Evolutionary conservation across 495 filamentous ascomycete species (phyloP).

Genomic region (Penicillium goetzii): DNA sequence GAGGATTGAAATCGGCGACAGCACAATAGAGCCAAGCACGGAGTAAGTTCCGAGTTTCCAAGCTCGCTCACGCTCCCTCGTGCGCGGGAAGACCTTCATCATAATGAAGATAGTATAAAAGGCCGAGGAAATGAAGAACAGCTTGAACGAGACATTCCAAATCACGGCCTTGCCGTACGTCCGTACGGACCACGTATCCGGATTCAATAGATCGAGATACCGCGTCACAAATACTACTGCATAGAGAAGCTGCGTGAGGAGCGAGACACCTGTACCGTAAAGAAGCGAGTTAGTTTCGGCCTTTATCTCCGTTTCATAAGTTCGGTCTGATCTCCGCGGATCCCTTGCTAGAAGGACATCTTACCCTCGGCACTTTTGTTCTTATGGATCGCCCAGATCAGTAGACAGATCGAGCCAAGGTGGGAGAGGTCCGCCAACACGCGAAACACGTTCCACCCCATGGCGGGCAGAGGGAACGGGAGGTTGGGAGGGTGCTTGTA

Average conservation of each 20-base stretch:
- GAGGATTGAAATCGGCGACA: constrained; percentile 67
- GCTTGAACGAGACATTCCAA: constrained; percentile 70
- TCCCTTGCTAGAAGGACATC: constrained; percentile 5
- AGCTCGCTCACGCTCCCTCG: constrained; percentile 83
- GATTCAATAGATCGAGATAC: constrained; percentile 79
- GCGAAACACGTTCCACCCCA: constrained; percentile 70
- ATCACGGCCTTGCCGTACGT: constrained; percentile 8
- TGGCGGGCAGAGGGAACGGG: constrained; percentile 18
- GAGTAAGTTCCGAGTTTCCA: constrained; percentile 81
- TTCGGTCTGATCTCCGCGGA: background rate
- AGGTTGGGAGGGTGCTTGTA: background rate
- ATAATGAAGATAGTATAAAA: constrained; percentile 87
- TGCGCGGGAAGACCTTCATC: constrained; percentile 83
- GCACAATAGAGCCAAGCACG: constrained; percentile 58
- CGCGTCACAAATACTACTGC: constrained; percentile 80
- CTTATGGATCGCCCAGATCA: constrained; percentile 88
- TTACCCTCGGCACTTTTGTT: constrained; percentile 87
- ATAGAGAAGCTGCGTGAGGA: constrained; percentile 92
- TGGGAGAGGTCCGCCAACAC: constrained; percentile 82
- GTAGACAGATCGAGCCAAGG: constrained; percentile 79
- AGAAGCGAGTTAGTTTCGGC: constrained; percentile 20
- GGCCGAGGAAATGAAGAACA: constrained; percentile 84
- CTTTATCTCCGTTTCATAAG: background rate
- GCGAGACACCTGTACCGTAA: constrained; percentile 72
- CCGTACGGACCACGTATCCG: constrained; percentile 33